These are phyloP conservation scores for Comarum palustre DNA, from an alignment of 306 rosid species.

Conservation along the genomic window DNA sequence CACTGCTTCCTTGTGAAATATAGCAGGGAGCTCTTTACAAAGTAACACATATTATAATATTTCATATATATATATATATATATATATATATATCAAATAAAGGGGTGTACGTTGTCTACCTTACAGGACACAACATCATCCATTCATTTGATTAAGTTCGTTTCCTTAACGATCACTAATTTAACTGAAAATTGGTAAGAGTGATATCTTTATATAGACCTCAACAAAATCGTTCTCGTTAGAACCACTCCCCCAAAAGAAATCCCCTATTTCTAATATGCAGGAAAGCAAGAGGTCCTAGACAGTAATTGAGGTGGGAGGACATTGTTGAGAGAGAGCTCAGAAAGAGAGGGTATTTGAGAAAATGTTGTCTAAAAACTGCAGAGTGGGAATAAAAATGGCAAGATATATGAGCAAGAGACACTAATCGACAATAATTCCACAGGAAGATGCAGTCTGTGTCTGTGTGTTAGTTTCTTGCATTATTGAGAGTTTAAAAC, in stretches of 20 bases:
- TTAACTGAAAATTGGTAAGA: too few species aligned
- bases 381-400: background rate
- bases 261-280: too few species aligned
- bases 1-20: slow-evolving; percentile 61
- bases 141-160: too few species aligned
- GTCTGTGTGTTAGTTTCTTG: background rate
- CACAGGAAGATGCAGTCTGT: background rate
- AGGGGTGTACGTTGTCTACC: slow-evolving; percentile 36
- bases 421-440: background rate
- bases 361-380: background rate
- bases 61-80: background rate
- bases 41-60: background rate
- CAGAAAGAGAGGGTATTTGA: background rate
- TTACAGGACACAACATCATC: too few species aligned
- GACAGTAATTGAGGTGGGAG: background rate
- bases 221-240: too few species aligned
- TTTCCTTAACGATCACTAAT: too few species aligned
- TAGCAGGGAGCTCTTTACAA: background rate
- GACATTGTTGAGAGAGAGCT: slow-evolving; percentile 14
- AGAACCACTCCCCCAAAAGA: too few species aligned
- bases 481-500: background rate
- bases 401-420: background rate
- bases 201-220: too few species aligned
- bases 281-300: too few species aligned
- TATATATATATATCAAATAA: too few species aligned